These are phyloP conservation scores for Meira miltonrushii DNA, from an alignment of 1,284 basidiomycete species.

Conservation along the genomic window DNA sequence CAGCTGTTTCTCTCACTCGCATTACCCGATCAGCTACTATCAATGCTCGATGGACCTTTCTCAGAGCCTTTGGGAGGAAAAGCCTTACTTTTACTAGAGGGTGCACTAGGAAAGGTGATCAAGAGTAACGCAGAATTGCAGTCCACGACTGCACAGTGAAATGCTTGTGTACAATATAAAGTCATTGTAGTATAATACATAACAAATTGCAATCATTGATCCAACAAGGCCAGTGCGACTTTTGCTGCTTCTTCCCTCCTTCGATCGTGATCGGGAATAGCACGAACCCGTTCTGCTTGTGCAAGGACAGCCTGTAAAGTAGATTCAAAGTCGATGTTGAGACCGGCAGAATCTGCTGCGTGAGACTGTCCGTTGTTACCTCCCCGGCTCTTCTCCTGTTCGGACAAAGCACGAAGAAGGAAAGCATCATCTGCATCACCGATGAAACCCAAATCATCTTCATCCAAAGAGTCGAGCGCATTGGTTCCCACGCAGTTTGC, in stretches of 20 bases:
- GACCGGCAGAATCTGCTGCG: background rate
- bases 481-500: background rate
- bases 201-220: no score
- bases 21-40: background rate
- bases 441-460: background rate
- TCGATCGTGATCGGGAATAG: conserved; percentile 3
- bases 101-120: conserved; percentile 1
- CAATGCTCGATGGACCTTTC: background rate
- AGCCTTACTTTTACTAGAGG: background rate
- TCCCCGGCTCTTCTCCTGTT: background rate
- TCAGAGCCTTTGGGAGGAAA: background rate
- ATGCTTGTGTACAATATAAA: no score
- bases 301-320: background rate
- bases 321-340: conserved; percentile 4
- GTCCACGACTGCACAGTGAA: no score
- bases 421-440: background rate
- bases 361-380: background rate
- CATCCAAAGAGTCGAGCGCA: background rate
- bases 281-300: conserved; percentile 5
- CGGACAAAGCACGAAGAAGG: background rate
- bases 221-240: background rate
- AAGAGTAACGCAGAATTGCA: background rate
- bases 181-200: no score
- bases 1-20: conserved; percentile 3
- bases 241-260: conserved; percentile 3